phyloP scores from a whole-genome alignment of 257 asterid species.

The Solanum lycopersicoides region DNA sequence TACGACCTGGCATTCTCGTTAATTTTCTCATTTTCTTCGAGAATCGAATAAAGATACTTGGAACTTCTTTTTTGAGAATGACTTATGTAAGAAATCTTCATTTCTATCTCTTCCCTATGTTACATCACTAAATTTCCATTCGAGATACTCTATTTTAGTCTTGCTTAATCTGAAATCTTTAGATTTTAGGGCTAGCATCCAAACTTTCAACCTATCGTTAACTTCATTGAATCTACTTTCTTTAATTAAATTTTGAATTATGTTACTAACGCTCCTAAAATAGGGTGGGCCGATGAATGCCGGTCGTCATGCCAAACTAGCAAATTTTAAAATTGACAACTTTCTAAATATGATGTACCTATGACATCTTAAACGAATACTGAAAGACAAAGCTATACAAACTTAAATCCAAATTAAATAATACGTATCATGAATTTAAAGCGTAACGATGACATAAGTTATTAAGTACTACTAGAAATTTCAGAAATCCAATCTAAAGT shows the following conservation, averaged over 20 bases:
- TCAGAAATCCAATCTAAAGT: not conserved
- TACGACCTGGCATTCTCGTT: too few relatives aligned
- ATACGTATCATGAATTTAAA: not conserved
- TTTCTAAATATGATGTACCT: not conserved
- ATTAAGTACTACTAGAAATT: not conserved
- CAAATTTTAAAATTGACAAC: not conserved
- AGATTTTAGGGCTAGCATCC: not conserved
- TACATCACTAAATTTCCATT: not conserved
- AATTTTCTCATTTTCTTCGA: too few relatives aligned
- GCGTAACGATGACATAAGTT: not conserved
- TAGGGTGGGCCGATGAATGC: not conserved
- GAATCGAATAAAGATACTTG: not conserved
- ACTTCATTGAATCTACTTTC: not conserved
- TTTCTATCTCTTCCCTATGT: not conserved
- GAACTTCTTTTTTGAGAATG: not conserved
- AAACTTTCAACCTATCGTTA: not conserved
- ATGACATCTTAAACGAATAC: too few relatives aligned
- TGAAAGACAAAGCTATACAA: not conserved
- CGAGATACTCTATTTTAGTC: not conserved
- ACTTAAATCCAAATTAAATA: not conserved
- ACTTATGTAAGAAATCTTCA: not conserved
- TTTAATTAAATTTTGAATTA: not conserved
- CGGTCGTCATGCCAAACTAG: not conserved
- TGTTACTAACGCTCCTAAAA: not conserved
- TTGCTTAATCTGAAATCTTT: not conserved